These are phyloP conservation scores for Oehlia diaphana DNA, from an alignment of 192 early-diverging fungal genomes.

Conservation along the genomic window DNA sequence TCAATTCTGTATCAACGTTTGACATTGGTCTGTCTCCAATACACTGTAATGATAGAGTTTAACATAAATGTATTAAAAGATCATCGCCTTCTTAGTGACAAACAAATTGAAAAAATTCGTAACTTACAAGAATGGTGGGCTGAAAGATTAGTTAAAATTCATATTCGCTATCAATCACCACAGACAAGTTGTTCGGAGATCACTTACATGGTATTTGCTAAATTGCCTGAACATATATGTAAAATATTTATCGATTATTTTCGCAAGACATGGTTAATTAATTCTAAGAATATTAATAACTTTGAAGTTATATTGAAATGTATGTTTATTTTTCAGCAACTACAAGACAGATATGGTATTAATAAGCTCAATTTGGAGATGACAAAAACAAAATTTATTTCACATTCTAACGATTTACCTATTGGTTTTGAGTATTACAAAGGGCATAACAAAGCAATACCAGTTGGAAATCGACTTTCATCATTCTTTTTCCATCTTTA, in stretches of 20 bases:
- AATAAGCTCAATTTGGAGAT: constrained; percentile 1
- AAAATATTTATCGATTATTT: not conserved
- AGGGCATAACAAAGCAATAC: not conserved
- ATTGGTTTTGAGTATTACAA: constrained; percentile 8
- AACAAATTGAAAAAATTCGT: not conserved
- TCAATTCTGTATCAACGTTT: not conserved
- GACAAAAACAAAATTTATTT: not conserved
- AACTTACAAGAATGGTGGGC: constrained; percentile 9
- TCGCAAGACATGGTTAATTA: not conserved
- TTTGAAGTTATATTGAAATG: constrained; percentile 37
- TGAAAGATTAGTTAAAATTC: constrained; percentile 5
- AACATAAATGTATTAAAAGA: not conserved
- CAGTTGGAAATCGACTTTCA: constrained; percentile 14
- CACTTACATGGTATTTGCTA: not conserved
- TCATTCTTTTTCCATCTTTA: not conserved
- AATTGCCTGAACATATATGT: not conserved
- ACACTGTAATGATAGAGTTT: constrained; percentile 10
- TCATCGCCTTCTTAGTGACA: no score
- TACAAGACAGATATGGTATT: not conserved
- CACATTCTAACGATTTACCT: not conserved
- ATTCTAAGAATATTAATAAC: constrained; percentile 14
- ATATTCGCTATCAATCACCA: constrained; percentile 25
- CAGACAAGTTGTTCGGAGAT: constrained; percentile 4
- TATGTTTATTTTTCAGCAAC: constrained; percentile 9
- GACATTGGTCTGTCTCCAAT: not conserved